Percentiles rank a stretch among this genome's conserved stretches.
These are phyloP conservation scores for Bipolaris bicolor DNA, from an alignment of 2,329 filamentous ascomycete species.

Conservation along the genomic window DNA sequence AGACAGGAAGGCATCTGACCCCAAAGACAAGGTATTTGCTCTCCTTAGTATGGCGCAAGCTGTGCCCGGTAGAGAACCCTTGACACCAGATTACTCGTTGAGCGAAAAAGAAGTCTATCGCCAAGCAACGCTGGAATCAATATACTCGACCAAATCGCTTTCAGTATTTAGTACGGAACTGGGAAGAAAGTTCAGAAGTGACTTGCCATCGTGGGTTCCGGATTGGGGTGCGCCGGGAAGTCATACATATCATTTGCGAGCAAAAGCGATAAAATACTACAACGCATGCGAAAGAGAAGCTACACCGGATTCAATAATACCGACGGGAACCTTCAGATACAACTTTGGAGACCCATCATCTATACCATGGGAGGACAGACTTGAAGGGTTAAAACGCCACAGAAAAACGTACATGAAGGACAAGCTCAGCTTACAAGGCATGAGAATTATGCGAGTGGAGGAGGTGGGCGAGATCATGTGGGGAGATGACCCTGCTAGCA, in stretches of 20 bases:
- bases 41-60: slow-evolving; percentile 5
- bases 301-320: background rate
- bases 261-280: slow-evolving; percentile 1
- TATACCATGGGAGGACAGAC: no score
- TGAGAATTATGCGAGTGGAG: background rate
- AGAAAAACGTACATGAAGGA: no score
- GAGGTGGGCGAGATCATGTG: background rate
- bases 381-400: no score
- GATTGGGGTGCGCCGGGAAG: slow-evolving; percentile 25
- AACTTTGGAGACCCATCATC: no score
- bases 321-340: background rate
- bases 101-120: background rate
- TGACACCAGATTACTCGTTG: slow-evolving; percentile 5
- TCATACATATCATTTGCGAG: background rate
- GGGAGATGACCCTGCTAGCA: background rate
- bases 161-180: slow-evolving; percentile 21
- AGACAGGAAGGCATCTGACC: background rate
- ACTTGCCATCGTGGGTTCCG: slow-evolving; percentile 32
- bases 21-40: background rate
- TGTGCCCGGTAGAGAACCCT: background rate
- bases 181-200: slow-evolving; percentile 18
- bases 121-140: background rate
- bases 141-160: background rate
- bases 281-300: background rate
- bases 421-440: background rate